Base-by-base conservation (phyloP, 768 basidiomycete species). In the Boletus sp. region DNA sequence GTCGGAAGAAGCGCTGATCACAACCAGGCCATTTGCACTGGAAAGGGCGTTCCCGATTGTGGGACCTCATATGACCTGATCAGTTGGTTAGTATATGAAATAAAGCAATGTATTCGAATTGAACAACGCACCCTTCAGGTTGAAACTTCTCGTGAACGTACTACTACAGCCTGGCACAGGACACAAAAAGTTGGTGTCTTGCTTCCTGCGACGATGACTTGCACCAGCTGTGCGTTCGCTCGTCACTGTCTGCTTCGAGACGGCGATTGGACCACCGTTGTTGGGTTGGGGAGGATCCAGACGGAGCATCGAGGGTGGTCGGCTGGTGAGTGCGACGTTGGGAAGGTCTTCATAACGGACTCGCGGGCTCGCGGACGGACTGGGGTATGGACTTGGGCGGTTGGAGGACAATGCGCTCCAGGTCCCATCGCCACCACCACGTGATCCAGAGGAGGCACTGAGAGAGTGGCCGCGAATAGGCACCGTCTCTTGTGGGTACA, bases 11-110 rank as follows among this genome's bases (percentile, higher is more conserved):
- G 21, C 93, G 90, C 73, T 93, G 95, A 25, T 84, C 87, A 65
- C 94, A 97, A 21, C 91, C 93, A 2, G 92, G 91, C 86, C 93
- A 95, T 62, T 90, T 86, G 74, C 94, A 97, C 70, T 87, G 83
- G 78, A 93, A 97, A 25, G 93, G 93, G 58, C 92, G 85, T 72
- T 95, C 93, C 70, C 93, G 92, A 54, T 90, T 93, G 63, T 97
- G 95, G 13, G 90, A 93, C 37, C 93, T 88, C 61, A 97, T 78
- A 66, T 98, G 95, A 15, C 93, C 88, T 89, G 56, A 53, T 51
- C 34, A 55, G 33, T 23, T 35, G 25, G 21, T 68, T 9, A 63
- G 47, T 33, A 49, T n/a, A 52, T 33, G 54, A 59, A 54, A 48
- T 51, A 56, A 52, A 14, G 7, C 34, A 48, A 48, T 43, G 56